Evolutionary conservation across 129 eudicot genomes (phyloP).

Genomic region (Flaveria trinervia): DNA sequence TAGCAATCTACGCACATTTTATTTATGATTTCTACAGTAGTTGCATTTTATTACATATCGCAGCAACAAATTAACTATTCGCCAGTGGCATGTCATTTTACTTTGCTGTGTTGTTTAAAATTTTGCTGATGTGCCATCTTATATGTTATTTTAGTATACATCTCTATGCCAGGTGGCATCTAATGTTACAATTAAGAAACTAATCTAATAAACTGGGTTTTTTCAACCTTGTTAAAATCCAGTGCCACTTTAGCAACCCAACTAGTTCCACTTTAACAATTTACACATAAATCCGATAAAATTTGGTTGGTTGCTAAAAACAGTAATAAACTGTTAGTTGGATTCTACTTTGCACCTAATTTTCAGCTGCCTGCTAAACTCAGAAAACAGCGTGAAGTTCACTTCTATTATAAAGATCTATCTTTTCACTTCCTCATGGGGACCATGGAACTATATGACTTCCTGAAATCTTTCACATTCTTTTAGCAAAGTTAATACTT

Average conservation of each 20-base stretch:
- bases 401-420: background rate
- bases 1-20: background rate
- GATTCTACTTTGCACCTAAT: background rate
- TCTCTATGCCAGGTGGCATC: background rate
- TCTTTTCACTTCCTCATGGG: background rate
- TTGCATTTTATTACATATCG: too few species aligned
- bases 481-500: slow-evolving; percentile 6
- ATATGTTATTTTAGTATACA: background rate
- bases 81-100: background rate
- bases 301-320: background rate
- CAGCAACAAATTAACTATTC: background rate
- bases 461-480: background rate
- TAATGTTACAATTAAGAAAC: background rate
- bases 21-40: background rate
- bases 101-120: background rate
- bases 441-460: background rate
- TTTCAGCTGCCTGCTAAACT: background rate
- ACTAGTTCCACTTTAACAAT: background rate
- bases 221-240: background rate
- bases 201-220: background rate
- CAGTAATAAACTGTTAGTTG: background rate
- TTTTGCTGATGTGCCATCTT: background rate
- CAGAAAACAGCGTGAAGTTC: background rate
- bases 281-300: background rate
- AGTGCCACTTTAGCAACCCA: background rate